Conservation (phyloP, 2,329 filamentous ascomycete genomes). For the Colletotrichum acutatum region DNA sequence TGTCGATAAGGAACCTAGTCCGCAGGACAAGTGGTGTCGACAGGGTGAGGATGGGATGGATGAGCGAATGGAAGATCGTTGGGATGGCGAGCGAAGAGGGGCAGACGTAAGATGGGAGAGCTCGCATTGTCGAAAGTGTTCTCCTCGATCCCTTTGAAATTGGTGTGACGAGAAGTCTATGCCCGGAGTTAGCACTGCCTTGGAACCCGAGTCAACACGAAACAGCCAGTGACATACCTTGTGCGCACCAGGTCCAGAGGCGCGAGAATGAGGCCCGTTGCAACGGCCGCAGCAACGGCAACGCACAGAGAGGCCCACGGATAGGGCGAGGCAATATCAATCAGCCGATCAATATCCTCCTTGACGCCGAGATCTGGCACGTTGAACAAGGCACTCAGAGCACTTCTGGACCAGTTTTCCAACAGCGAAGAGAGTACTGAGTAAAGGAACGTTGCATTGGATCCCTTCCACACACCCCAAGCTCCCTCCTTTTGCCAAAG, state of each 20-base stretch:
- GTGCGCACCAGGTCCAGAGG: slow-evolving; percentile 93
- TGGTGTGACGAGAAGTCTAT: slow-evolving; percentile 83
- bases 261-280: slow-evolving; percentile 83
- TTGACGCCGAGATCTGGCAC: slow-evolving; percentile 84
- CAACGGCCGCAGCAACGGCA: slow-evolving; percentile 70
- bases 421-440: slow-evolving; percentile 85
- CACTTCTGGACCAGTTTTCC: slow-evolving; percentile 91
- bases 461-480: slow-evolving; percentile 94
- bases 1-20: slow-evolving; percentile 85
- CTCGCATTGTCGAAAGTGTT: slow-evolving; percentile 80
- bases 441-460: slow-evolving; percentile 93
- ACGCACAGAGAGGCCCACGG: slow-evolving; percentile 85
- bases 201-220: background rate
- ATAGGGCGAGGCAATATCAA: slow-evolving; percentile 79
- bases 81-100: slow-evolving; percentile 78
- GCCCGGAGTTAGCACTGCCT: slow-evolving; percentile 40
- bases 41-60: slow-evolving; percentile 85
- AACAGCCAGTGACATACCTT: slow-evolving; percentile 55
- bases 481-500: slow-evolving; percentile 90
- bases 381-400: slow-evolving; percentile 91
- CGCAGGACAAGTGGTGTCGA: slow-evolving; percentile 88
- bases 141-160: slow-evolving; percentile 79
- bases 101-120: slow-evolving; percentile 82
- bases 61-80: slow-evolving; percentile 86
- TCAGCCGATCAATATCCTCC: slow-evolving; percentile 80